Conservation (phyloP, 192 early-diverging fungal species). For the Coemansia sp. region DNA sequence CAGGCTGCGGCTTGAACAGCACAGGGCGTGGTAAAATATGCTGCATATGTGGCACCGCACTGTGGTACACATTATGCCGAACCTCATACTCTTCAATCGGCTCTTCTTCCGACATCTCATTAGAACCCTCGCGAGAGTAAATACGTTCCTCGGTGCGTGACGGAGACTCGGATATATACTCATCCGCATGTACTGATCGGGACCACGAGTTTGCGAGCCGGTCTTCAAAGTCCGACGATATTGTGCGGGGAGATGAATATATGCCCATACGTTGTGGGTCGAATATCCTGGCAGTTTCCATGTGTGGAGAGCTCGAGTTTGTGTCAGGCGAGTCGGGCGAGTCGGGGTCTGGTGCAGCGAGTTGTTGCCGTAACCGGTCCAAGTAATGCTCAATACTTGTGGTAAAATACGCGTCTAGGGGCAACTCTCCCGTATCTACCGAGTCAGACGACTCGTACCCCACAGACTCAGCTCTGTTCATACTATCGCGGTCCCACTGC, state of each 20-base stretch:
- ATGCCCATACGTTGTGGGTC: not conserved
- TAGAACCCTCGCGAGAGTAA: too few species aligned
- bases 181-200: too few species aligned
- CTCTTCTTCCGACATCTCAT: slow-evolving; percentile 18
- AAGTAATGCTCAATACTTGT: slow-evolving; percentile 46
- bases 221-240: slow-evolving; percentile 15
- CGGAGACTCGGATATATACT: too few species aligned
- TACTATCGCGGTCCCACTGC: too few species aligned
- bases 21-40: not conserved
- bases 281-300: not conserved
- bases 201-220: not conserved
- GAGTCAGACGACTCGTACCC: slow-evolving; percentile 42
- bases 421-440: slow-evolving; percentile 18
- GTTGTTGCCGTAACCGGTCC: slow-evolving; percentile 42
- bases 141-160: too few species aligned
- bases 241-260: slow-evolving; percentile 39
- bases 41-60: too few species aligned
- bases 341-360: slow-evolving; percentile 2
- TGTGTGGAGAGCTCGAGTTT: not conserved
- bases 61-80: too few species aligned
- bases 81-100: slow-evolving; percentile 5
- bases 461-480: not conserved
- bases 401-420: slow-evolving; percentile 36
- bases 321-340: not conserved
- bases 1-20: slow-evolving; percentile 31